These are phyloP conservation scores for Thuja plicata DNA, from an alignment of 83 land plant genomes.

Conservation along the genomic window DNA sequence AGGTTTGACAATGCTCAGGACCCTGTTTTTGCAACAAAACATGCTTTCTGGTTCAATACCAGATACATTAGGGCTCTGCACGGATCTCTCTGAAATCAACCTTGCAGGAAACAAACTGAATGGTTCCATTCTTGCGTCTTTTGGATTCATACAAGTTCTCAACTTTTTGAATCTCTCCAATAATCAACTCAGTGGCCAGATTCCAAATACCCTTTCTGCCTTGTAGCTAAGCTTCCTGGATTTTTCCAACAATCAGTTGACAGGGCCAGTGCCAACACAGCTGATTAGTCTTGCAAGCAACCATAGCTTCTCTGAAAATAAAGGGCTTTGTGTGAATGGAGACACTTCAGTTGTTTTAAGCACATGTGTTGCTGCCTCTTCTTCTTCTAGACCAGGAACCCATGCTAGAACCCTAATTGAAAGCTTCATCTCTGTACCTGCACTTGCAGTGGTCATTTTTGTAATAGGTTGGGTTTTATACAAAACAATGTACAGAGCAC, in stretches of 20 bases:
- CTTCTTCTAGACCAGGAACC: background rate
- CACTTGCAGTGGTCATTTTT: no score
- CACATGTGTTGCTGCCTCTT: background rate
- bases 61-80: slow-evolving; percentile 14
- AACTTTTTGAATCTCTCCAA: slow-evolving; percentile 35
- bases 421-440: background rate
- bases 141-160: slow-evolving; percentile 22
- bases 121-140: slow-evolving; percentile 27
- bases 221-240: slow-evolving; percentile 28
- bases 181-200: slow-evolving; percentile 36
- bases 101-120: slow-evolving; percentile 27
- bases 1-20: no score
- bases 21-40: no score
- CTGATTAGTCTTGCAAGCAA: slow-evolving; percentile 19
- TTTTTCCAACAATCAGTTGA: slow-evolving; percentile 34
- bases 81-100: slow-evolving; percentile 16
- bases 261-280: slow-evolving; percentile 31
- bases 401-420: background rate
- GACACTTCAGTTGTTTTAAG: background rate
- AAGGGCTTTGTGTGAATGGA: slow-evolving; percentile 19
- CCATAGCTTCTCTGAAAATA: slow-evolving; percentile 24
- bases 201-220: slow-evolving; percentile 23
- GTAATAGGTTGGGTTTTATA: background rate
- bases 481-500: background rate
- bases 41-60: background rate